Conservation (phyloP, 2,329 filamentous ascomycete genomes). For the Aureobasidium zeae region DNA sequence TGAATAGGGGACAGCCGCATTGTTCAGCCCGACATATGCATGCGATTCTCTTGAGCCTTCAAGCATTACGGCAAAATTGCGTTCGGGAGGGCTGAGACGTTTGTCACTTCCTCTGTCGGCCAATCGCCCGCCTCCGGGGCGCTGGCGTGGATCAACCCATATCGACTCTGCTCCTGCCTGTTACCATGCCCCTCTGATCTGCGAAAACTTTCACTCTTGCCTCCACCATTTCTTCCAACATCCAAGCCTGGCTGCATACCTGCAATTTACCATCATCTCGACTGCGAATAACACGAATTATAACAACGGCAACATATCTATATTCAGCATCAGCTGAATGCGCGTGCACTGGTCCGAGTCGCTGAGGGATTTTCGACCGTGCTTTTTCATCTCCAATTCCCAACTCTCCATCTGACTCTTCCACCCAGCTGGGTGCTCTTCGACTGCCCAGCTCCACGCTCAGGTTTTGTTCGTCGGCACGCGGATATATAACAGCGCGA, state of each 20-base stretch:
- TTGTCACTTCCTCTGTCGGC: conserved; percentile 1
- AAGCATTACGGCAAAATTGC: conserved; percentile 3
- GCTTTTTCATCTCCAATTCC: neutral
- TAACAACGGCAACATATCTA: neutral
- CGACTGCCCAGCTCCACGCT: neutral
- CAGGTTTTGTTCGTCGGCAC: too few species aligned
- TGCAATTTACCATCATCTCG: neutral
- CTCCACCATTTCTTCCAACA: neutral
- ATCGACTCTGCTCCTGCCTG: conserved; percentile 6
- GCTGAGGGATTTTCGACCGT: conserved; percentile 9
- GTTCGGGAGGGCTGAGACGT: neutral
- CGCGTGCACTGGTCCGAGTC: neutral
- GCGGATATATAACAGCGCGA: neutral
- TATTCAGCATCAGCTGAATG: neutral
- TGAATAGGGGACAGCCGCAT: neutral
- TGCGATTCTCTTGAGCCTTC: neutral
- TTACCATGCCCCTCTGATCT: neutral
- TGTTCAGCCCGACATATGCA: neutral
- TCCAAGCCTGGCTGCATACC: neutral
- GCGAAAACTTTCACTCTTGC: neutral
- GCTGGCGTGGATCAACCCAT: too few species aligned
- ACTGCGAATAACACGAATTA: too few species aligned
- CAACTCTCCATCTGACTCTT: neutral
- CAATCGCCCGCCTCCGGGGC: neutral
- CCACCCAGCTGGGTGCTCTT: neutral